Evolutionary conservation across 768 basidiomycete species (phyloP), one percentile per base, ranked within the genome.

Genomic region (Hygrocybe punicea): DNA sequence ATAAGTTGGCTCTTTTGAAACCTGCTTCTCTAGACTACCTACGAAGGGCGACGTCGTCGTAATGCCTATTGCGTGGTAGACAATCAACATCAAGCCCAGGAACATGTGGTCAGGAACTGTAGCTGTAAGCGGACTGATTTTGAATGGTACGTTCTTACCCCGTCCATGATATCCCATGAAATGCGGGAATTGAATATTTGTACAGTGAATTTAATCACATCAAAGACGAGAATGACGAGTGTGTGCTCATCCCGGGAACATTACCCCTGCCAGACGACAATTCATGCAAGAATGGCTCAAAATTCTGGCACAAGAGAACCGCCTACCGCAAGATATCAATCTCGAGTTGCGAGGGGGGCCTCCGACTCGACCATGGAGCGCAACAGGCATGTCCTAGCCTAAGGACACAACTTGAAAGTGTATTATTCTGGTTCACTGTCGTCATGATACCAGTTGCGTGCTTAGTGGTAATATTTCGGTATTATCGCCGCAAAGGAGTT

Each of bases 241-340:
- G 97, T 66, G 88, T 92, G 0, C 81, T 93, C 13, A 84, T 86
- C 2, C 73, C 82, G 7, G 92, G 89, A 9, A 87, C 86, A 0
- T 69, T 71, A 3, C 80, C 93, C 0, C 78, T 89, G 9, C 69
- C 81, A 0, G 61, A 76, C 24, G 91, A 94, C 37, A 80, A 81
- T 25, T 77, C 81, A 4, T 93, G 91, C 65, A 75, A 72, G 19
- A 71, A 71, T 53, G 81, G 77, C 17, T 84, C 84, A 45, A 84
- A 87, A 3, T 91, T 79, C 69, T 99, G 97, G 97, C 98, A 94
- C 68, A 93, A 93, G 53, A 85, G 93, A 23, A 98, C 96, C 0
- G 75, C 86, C 4, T 96, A 96, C 67, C 89, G 94, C 51, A 4
- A 29, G 29, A 91, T 98, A 48, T 89, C 89, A 1, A 89, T 89